Evolutionary conservation across 805 yeast genomes (phyloP).

Genomic region (Metschnikowia henanensis): DNA sequence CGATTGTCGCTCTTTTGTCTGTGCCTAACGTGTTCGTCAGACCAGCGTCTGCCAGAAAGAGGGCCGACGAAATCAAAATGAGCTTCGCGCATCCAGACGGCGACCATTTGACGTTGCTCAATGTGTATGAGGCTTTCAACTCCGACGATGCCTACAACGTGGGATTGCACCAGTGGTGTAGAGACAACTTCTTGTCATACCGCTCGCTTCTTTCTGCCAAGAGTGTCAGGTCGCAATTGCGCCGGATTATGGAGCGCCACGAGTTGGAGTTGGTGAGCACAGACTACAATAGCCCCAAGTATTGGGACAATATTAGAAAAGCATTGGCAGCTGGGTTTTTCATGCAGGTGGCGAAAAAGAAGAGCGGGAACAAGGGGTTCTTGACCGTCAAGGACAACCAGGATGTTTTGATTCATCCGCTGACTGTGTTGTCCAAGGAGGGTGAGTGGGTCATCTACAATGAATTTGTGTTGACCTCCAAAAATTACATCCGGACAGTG

Average conservation of each 20-base stretch:
- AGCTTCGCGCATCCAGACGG: slow-evolving; percentile 92
- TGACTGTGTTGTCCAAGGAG: slow-evolving; percentile 84
- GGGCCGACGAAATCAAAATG: slow-evolving; percentile 89
- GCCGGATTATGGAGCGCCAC: slow-evolving; percentile 77
- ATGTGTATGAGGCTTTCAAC: slow-evolving; percentile 83
- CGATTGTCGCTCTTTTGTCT: slow-evolving; percentile 87
- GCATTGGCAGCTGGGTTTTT: slow-evolving; percentile 93
- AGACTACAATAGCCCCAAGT: slow-evolving; percentile 54
- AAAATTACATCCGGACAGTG: slow-evolving; percentile 93
- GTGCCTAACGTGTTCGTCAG: slow-evolving; percentile 90
- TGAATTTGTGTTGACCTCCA: slow-evolving; percentile 91
- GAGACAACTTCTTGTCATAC: slow-evolving; percentile 81
- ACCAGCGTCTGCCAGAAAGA: slow-evolving; percentile 82
- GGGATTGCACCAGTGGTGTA: slow-evolving; percentile 83
- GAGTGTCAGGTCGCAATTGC: slow-evolving; percentile 81
- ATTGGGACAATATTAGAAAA: slow-evolving; percentile 77
- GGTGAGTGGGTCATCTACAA: slow-evolving; percentile 94
- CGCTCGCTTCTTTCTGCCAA: slow-evolving; percentile 86
- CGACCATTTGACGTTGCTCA: slow-evolving; percentile 87
- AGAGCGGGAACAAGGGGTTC: slow-evolving; percentile 73
- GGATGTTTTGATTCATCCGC: slow-evolving; percentile 92
- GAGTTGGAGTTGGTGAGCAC: slow-evolving; percentile 74
- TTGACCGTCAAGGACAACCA: slow-evolving; percentile 94
- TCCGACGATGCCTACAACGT: slow-evolving; percentile 67
- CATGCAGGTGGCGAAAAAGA: slow-evolving; percentile 97